Base-by-base conservation (phyloP, 2,329 filamentous ascomycete genomes). In the Fusarium oligoseptatum region DNA sequence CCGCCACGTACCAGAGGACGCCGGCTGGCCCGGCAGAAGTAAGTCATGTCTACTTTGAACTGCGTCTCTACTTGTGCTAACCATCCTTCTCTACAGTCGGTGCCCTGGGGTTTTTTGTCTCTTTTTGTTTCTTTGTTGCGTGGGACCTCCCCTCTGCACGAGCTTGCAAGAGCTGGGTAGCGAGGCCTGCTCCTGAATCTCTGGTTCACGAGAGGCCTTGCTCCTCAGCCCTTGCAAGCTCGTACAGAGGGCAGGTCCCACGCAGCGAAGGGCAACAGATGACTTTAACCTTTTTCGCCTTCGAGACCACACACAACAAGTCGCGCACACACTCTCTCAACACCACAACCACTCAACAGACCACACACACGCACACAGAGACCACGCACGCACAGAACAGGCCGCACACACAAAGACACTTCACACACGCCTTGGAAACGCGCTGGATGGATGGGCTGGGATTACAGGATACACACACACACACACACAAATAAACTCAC, bases 191-290 rank as follows among this genome's bases (percentile, higher is more conserved):
- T 24, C 50, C 8, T 64, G 58, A 74, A 72, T 27, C 70, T 72
- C 61, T 14, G 72, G 68, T 72, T 72, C 71, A 66, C 11, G n/a
- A 56, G 24, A 15, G 15, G 11, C n/a, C 37, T 14, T 32, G 6
- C 39, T 56, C 39, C 41, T 27, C 57, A 39, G 72, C 45, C 4
- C 68, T 74, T 74, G 64, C 60, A 75, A 68, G 41, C 67, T 52
- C 41, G 41, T 36, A 22, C 57, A 50, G 43, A 36, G 27, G 27
- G 29, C 11, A 32, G 34, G 29, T n/a, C 61, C 34, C 39, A 17
- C 52, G 41, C 32, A 27, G 52, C 37, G 22, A 27, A 36, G 29
- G 52, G 27, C 58, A 52, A n/a, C 27, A 41, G n/a, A 15, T 15
- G 43, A 32, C 17, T 41, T 20, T 8, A 27, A 27, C 15, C 48